phyloP scores from a whole-genome alignment of 441 rosid species.

The Biscutella laevigata region DNA sequence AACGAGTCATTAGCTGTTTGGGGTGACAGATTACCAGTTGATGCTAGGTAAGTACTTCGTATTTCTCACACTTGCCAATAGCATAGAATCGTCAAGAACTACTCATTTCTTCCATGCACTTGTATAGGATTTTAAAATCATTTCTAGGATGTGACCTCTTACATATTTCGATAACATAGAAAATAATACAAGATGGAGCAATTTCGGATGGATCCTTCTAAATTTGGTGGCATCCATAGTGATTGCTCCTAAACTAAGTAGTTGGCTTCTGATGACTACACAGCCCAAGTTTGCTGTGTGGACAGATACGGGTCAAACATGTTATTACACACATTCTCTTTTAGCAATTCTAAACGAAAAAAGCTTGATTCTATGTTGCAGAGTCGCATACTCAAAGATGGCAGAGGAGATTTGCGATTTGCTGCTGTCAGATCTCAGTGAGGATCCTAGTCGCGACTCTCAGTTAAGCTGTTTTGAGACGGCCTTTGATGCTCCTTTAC shows the following conservation, averaged over 20 bases:
- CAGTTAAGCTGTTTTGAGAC: conserved; percentile 68
- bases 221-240: conserved; percentile 53
- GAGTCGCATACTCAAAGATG: conserved; percentile 81
- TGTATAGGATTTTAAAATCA: not conserved
- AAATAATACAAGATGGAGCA: conserved; percentile 7
- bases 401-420: conserved; percentile 63
- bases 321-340: not conserved
- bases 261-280: conserved; percentile 77
- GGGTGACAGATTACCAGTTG: conserved; percentile 54
- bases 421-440: conserved; percentile 43
- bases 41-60: conserved; percentile 25
- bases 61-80: not conserved
- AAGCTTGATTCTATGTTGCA: too few relatives aligned
- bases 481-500: conserved; percentile 56
- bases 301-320: conserved; percentile 78
- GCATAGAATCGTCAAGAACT: not conserved
- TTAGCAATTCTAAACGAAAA: too few relatives aligned
- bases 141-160: not conserved
- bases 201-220: conserved; percentile 49
- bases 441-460: conserved; percentile 42
- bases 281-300: conserved; percentile 48
- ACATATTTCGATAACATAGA: not conserved
- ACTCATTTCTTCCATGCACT: not conserved
- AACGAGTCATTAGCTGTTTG: conserved; percentile 64
- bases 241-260: conserved; percentile 51